Percentiles rank a stretch among this genome's conserved stretches.
Conservation (phyloP, 345 rosid genomes). For the Xanthoceras sorbifolium region DNA sequence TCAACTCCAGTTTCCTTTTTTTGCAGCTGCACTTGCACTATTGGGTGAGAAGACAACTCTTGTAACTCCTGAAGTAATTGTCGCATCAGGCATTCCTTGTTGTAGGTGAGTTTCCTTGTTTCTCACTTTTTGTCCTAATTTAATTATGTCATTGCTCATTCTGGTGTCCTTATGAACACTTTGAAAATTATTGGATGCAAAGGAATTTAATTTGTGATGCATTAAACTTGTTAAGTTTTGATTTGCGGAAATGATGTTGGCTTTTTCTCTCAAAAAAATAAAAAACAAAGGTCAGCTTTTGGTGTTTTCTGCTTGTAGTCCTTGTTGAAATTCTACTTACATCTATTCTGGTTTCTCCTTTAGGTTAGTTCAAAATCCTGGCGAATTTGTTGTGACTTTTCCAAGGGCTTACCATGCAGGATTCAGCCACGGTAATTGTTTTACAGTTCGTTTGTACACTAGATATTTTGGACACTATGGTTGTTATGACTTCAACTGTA, state of each 20-base stretch:
- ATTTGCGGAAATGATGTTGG: background rate
- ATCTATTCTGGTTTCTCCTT: slow-evolving; percentile 31
- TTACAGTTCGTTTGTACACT: slow-evolving; percentile 21
- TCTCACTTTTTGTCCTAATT: background rate
- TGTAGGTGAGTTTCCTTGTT: slow-evolving; percentile 67
- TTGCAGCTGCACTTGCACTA: slow-evolving; percentile 76
- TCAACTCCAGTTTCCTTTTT: slow-evolving; percentile 29
- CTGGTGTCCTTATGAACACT: slow-evolving; percentile 1
- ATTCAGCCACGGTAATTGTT: slow-evolving; percentile 98
- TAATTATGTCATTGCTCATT: slow-evolving; percentile 4
- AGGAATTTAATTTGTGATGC: slow-evolving; percentile 10
- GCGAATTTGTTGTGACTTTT: slow-evolving; percentile 99
- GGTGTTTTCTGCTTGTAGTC: slow-evolving; percentile 22
- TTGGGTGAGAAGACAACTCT: slow-evolving; percentile 99
- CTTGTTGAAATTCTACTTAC: slow-evolving; percentile 27
- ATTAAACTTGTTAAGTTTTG: background rate
- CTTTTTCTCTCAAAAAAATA: background rate
- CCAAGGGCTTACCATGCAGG: slow-evolving; percentile 99
- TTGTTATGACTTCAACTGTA: slow-evolving; percentile 14
- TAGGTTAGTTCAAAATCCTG: slow-evolving; percentile 96
- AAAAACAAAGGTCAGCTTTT: slow-evolving; percentile 10
- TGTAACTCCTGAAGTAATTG: slow-evolving; percentile 79
- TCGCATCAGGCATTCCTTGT: slow-evolving; percentile 89
- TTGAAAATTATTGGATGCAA: background rate
- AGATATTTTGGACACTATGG: slow-evolving; percentile 8